Evolutionary conservation across 495 filamentous ascomycete species (phyloP).

Genomic region (Xylaria longipes): DNA sequence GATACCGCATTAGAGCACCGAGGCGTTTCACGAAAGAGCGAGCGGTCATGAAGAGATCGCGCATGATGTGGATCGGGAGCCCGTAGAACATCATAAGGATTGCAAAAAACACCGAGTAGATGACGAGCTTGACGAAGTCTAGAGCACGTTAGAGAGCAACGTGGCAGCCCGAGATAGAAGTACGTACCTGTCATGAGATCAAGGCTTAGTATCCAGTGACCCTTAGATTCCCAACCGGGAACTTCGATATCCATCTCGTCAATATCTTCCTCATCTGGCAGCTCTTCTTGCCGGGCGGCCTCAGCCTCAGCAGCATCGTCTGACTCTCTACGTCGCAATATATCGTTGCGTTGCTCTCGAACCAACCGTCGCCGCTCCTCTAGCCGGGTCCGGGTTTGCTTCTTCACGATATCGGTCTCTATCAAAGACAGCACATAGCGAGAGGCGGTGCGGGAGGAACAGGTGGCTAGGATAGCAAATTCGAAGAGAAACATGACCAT

Average conservation of each 20-base stretch:
- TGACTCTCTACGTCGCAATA: constrained; percentile 66
- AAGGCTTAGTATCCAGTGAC: constrained; percentile 88
- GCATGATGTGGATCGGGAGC: constrained; percentile 92
- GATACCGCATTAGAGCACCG: constrained; percentile 83
- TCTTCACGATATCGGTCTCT: constrained; percentile 75
- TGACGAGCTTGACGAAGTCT: constrained; percentile 89
- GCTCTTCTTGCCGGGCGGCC: constrained; percentile 53
- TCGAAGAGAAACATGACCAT: constrained; percentile 99
- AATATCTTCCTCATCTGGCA: constrained; percentile 77
- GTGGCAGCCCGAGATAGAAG: neutral
- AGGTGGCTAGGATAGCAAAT: constrained; percentile 83
- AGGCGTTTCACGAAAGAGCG: constrained; percentile 89
- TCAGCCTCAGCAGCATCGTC: constrained; percentile 49
- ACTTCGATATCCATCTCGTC: constrained; percentile 93
- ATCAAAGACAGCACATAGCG: constrained; percentile 81
- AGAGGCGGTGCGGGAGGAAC: constrained; percentile 76
- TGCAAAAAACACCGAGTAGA: constrained; percentile 90
- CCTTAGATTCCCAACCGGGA: constrained; percentile 95
- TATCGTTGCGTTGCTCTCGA: constrained; percentile 65
- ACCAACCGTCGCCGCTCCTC: constrained; percentile 65
- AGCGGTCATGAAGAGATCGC: constrained; percentile 92
- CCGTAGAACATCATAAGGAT: constrained; percentile 94
- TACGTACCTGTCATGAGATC: constrained; percentile 79
- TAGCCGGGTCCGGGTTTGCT: constrained; percentile 69
- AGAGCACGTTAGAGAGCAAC: constrained; percentile 31